A percentile compares a stretch with the other conserved stretches of the same genome.
Evolutionary conservation across 2,329 filamentous ascomycete species (phyloP).

Genomic region (Ophiostoma quercus): DNA sequence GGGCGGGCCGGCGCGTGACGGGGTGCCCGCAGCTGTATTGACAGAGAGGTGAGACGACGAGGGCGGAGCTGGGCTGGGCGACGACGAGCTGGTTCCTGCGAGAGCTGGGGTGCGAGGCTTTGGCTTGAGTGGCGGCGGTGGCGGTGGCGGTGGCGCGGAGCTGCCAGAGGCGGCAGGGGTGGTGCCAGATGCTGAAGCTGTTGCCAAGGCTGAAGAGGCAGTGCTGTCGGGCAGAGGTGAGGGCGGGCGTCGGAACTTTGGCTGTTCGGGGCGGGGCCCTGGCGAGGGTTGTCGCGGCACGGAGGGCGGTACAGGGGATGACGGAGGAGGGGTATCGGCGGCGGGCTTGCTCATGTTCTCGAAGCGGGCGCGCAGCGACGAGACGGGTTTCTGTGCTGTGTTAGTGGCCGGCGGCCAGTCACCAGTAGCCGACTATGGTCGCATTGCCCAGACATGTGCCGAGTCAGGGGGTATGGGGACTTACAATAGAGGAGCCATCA

Average conservation of each 20-base stretch:
- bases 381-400: conserved; percentile 64
- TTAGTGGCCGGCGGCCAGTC: neutral
- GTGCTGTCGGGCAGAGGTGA: conserved; percentile 33
- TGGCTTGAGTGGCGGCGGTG: conserved; percentile 35
- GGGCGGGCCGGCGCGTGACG: conserved; percentile 43
- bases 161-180: neutral
- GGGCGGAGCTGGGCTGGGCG: neutral
- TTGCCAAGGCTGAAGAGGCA: conserved; percentile 24
- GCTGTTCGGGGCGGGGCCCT: conserved; percentile 33
- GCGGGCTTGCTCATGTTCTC: conserved; percentile 63
- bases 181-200: neutral
- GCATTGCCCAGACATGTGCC: neutral
- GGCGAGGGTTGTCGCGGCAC: conserved; percentile 27
- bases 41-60: neutral
- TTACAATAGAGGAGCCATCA: conserved; percentile 71
- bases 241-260: conserved; percentile 36
- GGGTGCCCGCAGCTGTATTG: conserved; percentile 5
- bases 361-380: conserved; percentile 73
- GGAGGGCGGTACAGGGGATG: conserved; percentile 19
- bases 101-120: conserved; percentile 33
- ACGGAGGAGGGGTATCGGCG: conserved; percentile 30
- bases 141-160: conserved; percentile 33
- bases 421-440: neutral
- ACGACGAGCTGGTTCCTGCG: neutral
- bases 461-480: neutral